Evolutionary conservation across 768 basidiomycete species (phyloP).

Genomic region (Lentinula raphanica): DNA sequence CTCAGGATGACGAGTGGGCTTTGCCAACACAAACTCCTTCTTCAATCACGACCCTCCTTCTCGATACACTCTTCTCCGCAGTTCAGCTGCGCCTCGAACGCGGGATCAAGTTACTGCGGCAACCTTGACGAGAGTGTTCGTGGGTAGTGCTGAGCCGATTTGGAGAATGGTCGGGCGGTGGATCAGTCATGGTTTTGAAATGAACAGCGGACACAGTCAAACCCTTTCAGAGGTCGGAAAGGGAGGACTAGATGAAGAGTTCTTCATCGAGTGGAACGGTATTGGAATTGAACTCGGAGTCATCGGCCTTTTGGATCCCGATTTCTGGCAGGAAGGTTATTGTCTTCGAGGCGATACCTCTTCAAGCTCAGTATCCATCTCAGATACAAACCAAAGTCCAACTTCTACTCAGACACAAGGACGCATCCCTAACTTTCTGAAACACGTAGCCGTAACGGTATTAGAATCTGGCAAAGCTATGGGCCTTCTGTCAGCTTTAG

Average conservation of each 20-base stretch:
- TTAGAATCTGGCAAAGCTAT: slow-evolving; percentile 72
- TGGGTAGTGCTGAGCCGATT: slow-evolving; percentile 58
- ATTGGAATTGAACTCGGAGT: slow-evolving; percentile 39
- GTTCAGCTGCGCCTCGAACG: slow-evolving; percentile 57
- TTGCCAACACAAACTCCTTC: slow-evolving; percentile 35
- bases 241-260: slow-evolving; percentile 63
- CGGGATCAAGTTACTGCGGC: slow-evolving; percentile 49
- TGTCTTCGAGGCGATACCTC: slow-evolving; percentile 39
- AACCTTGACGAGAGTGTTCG: slow-evolving; percentile 60
- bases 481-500: slow-evolving; percentile 66
- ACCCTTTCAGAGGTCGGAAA: slow-evolving; percentile 15
- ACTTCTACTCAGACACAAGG: slow-evolving; percentile 22
- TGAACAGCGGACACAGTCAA: neutral
- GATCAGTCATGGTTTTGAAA: slow-evolving; percentile 40
- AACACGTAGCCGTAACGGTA: slow-evolving; percentile 51
- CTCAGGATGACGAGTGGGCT: slow-evolving; percentile 14
- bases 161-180: slow-evolving; percentile 72
- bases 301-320: slow-evolving; percentile 57
- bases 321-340: slow-evolving; percentile 79
- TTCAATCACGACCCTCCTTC: slow-evolving; percentile 47
- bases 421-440: slow-evolving; percentile 56
- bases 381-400: slow-evolving; percentile 6
- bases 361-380: neutral
- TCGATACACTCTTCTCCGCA: slow-evolving; percentile 57
- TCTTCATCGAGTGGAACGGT: slow-evolving; percentile 74